Evolutionary conservation across 2,329 filamentous ascomycete genomes (phyloP).

Genomic region (Aspergillus pseudoterreus): DNA sequence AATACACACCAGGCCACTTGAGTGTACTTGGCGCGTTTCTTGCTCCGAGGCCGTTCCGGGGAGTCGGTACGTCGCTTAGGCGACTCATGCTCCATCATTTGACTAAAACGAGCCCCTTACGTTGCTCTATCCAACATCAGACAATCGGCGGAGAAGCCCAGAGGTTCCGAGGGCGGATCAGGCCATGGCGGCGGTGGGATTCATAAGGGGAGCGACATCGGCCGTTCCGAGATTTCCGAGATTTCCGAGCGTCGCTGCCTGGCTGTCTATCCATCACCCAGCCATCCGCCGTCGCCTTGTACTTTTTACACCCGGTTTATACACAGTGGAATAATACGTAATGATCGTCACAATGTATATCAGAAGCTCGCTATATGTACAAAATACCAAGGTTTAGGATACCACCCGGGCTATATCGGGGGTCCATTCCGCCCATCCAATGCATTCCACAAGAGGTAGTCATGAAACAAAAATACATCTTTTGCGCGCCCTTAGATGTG

Average conservation of each 20-base stretch:
- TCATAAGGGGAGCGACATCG: neutral
- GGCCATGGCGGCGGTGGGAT: neutral
- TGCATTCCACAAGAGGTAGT: constrained; percentile 1
- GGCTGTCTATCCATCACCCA: no score
- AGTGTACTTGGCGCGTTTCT: constrained; percentile 35
- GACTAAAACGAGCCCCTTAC: neutral
- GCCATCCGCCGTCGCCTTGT: no score
- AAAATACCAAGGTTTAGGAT: no score
- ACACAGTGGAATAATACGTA: no score
- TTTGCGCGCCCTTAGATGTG: constrained; percentile 20
- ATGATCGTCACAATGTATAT: no score
- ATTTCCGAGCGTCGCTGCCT: neutral
- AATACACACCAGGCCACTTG: constrained; percentile 31
- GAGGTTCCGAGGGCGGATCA: constrained; percentile 3
- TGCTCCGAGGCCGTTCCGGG: constrained; percentile 19
- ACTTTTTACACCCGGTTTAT: no score
- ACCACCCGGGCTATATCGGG: no score
- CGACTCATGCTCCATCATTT: constrained; percentile 8
- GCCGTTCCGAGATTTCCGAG: neutral
- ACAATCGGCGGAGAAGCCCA: neutral
- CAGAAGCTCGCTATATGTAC: no score
- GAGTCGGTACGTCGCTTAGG: constrained; percentile 2
- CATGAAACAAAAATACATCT: neutral
- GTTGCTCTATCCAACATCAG: neutral
- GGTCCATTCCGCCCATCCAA: neutral